Conservation (phyloP, 192 early-diverging fungal genomes). For the Chytriomyces hyalinus region DNA sequence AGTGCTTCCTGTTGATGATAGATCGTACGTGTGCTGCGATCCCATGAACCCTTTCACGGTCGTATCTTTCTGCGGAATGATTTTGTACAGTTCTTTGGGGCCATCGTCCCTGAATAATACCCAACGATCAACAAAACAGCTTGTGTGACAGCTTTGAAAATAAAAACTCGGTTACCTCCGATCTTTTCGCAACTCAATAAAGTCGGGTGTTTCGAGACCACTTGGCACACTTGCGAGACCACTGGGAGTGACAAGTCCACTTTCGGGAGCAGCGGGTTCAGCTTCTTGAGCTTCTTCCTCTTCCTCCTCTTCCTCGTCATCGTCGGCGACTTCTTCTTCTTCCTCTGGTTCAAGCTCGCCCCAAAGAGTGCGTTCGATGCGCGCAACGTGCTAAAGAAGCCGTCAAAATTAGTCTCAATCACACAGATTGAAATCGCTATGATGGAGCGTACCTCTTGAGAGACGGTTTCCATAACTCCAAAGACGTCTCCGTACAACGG, state of each 20-base stretch:
- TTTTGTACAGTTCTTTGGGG: constrained; percentile 77
- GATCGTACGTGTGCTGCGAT: constrained; percentile 87
- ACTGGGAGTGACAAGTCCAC: constrained; percentile 81
- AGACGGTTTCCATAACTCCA: constrained; percentile 57
- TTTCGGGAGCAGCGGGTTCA: constrained; percentile 17
- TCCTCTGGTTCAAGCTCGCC: constrained; percentile 88
- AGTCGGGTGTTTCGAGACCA: constrained; percentile 82
- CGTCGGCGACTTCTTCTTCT: constrained; percentile 69
- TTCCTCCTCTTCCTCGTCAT: constrained; percentile 62
- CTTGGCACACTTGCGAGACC: constrained; percentile 74
- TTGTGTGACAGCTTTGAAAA: not conserved
- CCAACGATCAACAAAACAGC: not conserved
- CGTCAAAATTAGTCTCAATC: not conserved
- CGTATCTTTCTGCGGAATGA: constrained; percentile 76
- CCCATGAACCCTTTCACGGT: constrained; percentile 87
- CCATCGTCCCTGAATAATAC: constrained; percentile 38
- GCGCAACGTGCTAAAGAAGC: constrained; percentile 58
- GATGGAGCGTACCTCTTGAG: not conserved
- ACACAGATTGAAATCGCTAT: not conserved
- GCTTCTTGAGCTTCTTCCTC: constrained; percentile 51
- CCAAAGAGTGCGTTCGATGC: constrained; percentile 80
- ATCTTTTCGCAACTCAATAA: constrained; percentile 88
- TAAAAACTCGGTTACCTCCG: constrained; percentile 36
- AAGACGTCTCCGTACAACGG: constrained; percentile 98
- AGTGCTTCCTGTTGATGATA: constrained; percentile 56